Base-by-base conservation (phyloP, 306 rosid species). In the Dalbergia cultrata region DNA sequence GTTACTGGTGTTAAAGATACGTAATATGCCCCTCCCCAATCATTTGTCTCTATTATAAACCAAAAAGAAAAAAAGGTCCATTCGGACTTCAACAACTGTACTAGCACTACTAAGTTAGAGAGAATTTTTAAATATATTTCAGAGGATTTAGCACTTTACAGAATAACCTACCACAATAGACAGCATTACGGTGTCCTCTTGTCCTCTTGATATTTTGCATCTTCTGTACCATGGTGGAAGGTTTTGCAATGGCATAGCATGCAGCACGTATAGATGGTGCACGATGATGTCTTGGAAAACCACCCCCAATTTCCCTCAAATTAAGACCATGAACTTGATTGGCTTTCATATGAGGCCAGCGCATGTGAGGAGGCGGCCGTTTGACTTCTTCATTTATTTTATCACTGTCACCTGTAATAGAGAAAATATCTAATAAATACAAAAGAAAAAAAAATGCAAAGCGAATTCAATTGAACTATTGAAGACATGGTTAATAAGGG, bases 331-430 rank as follows among this genome's bases (percentile, higher is more conserved):
- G 98, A 83, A 96, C 93, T 82, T 94, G 98, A 88, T 96, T 93
- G 67, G 98, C 98, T 89, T 90, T 93, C 88, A 92, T 87, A 83
- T 96, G 99, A 88, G 99, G 99, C 99, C 99, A 96, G 56, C 97
- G 99, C 94, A 96, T 86, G 77, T 92, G 80, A 76, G 94, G 41
- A 74, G 94, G 90, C 59, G 97, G 97, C 9, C 64, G 78, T 74
- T 83, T 89, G 52, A 82, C 84, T 76, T 85, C 85, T 61, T 83
- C 75, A 79, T 65, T 76, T 69, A 75, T 82, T 78, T 92, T 87
- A 74, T 87, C 90, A 83, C 67, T 85, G 62, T 92, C 92, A 88
- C 75, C 99, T 96, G 86, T 47, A 81, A 84, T 22, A 35, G 67
- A 72, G 64, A 53, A 75, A 78, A 22, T 70, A 17, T 41, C 64